A percentile compares a stretch with the other conserved stretches of the same genome.
Evolutionary conservation across 2,329 filamentous ascomycete genomes (phyloP).

Genomic region (Talaromyces sp.): DNA sequence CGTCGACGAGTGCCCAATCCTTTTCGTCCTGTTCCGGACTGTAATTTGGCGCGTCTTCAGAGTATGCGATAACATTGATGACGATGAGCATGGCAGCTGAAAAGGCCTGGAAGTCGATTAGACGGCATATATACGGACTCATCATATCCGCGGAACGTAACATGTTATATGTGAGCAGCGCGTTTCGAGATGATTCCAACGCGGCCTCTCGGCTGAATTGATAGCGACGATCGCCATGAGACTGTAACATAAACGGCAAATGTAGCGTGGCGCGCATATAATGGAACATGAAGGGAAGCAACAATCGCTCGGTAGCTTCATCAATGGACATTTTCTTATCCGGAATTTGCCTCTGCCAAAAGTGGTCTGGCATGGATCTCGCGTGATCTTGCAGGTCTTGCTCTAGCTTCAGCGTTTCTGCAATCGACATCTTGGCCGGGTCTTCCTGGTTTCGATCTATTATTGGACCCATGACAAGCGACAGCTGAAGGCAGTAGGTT

Average conservation of each 20-base stretch:
- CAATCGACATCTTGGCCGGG: conserved; percentile 36
- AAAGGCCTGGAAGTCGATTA: conserved; percentile 52
- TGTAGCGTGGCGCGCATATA: conserved; percentile 44
- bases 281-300: conserved; percentile 43
- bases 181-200: conserved; percentile 44
- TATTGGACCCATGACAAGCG: conserved; percentile 39
- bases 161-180: conserved; percentile 40
- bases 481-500: conserved; percentile 33
- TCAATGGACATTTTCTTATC: conserved; percentile 26
- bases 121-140: conserved; percentile 44
- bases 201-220: conserved; percentile 41
- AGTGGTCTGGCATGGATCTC: conserved; percentile 31
- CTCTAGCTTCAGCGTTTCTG: conserved; percentile 43
- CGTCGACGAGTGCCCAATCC: conserved; percentile 40
- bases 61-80: conserved; percentile 44
- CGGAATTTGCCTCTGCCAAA: conserved; percentile 30
- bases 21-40: conserved; percentile 34
- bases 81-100: conserved; percentile 47
- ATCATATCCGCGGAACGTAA: conserved; percentile 31
- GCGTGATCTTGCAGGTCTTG: conserved; percentile 39
- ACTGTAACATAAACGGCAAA: conserved; percentile 49
- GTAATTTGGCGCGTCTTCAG: conserved; percentile 24
- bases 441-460: conserved; percentile 45
- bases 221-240: conserved; percentile 37
- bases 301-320: conserved; percentile 34